A percentile compares a stretch with the other conserved stretches of the same genome.
Conservation (phyloP, 148 eudicot genomes). For the Chenopodium quinoa region DNA sequence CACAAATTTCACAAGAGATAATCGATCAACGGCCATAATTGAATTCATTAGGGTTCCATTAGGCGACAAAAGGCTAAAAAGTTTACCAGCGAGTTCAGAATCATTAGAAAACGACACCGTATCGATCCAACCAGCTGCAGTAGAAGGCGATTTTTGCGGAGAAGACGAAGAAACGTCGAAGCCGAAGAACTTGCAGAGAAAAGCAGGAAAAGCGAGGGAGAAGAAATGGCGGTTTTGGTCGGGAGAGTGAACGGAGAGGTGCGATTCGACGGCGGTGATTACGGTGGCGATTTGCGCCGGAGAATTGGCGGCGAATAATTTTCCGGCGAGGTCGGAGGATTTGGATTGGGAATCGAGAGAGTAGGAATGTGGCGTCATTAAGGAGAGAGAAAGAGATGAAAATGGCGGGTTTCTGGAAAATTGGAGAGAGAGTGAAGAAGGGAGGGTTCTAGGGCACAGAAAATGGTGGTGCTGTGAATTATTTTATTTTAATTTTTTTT, state of each 20-base stretch:
- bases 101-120: slow-evolving; percentile 34
- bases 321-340: slow-evolving; percentile 66
- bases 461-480: neutral
- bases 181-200: slow-evolving; percentile 74
- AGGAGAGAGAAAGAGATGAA: slow-evolving; percentile 4
- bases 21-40: slow-evolving; percentile 63
- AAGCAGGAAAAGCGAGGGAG: slow-evolving; percentile 77
- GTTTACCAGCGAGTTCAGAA: slow-evolving; percentile 45
- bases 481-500: neutral
- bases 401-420: slow-evolving; percentile 11
- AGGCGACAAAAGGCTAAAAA: slow-evolving; percentile 60
- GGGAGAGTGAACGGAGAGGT: slow-evolving; percentile 59
- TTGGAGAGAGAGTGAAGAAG: neutral
- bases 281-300: slow-evolving; percentile 64
- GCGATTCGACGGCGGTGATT: slow-evolving; percentile 48
- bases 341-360: slow-evolving; percentile 66
- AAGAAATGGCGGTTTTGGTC: slow-evolving; percentile 84
- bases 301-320: slow-evolving; percentile 50
- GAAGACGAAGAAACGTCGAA: slow-evolving; percentile 56
- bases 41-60: slow-evolving; percentile 55
- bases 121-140: slow-evolving; percentile 50
- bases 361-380: slow-evolving; percentile 65
- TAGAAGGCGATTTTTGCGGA: slow-evolving; percentile 27
- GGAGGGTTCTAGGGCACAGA: slow-evolving; percentile 11
- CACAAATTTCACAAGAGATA: slow-evolving; percentile 67